These are phyloP conservation scores for Dictyostelium purpureum DNA, from an alignment of 78 protist genomes.

Conservation along the genomic window DNA sequence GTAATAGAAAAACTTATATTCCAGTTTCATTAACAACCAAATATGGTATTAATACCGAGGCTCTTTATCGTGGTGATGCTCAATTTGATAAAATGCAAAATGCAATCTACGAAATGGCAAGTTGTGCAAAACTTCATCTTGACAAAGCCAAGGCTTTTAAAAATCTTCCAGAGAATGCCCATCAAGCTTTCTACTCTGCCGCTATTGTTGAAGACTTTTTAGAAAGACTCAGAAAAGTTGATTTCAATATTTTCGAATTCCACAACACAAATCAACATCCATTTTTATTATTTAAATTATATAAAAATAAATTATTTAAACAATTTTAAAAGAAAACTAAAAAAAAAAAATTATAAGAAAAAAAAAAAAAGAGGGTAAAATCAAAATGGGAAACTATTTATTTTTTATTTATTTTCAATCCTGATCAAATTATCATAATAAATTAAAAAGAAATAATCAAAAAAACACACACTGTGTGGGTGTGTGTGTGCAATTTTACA, in stretches of 20 bases:
- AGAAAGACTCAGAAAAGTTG: slow-evolving; percentile 6
- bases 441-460: no score
- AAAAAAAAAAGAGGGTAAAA: no score
- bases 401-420: no score
- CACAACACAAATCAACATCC: background rate
- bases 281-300: slow-evolving; percentile 21
- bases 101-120: slow-evolving; percentile 71
- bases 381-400: no score
- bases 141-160: slow-evolving; percentile 50
- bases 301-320: slow-evolving; percentile 59
- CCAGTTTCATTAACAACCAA: slow-evolving; percentile 56
- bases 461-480: no score
- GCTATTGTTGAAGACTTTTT: slow-evolving; percentile 46
- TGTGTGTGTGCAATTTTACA: no score
- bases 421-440: no score
- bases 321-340: no score
- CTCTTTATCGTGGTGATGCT: slow-evolving; percentile 30
- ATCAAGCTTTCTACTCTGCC: slow-evolving; percentile 31
- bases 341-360: no score
- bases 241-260: slow-evolving; percentile 32
- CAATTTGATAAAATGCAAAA: slow-evolving; percentile 8
- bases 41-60: slow-evolving; percentile 46
- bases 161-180: background rate
- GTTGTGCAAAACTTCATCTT: slow-evolving; percentile 36
- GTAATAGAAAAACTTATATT: slow-evolving; percentile 27